phyloP scores from a whole-genome alignment of 768 basidiomycete genomes.

The Lactifluus subvellereus region DNA sequence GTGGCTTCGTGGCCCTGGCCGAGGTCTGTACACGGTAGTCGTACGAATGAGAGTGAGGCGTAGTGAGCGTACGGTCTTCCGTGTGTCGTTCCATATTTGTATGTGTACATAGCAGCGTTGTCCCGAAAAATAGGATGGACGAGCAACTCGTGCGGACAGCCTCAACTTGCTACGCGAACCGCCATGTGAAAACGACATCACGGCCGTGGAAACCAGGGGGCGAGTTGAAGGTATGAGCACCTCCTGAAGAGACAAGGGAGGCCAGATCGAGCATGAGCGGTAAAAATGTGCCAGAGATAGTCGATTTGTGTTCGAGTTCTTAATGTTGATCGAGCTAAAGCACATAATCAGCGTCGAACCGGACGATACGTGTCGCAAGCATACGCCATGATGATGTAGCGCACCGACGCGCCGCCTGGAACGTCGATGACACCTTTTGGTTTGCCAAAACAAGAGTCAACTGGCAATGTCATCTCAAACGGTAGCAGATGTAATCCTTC shows the following conservation, averaged over 20 bases:
- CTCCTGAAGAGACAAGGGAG: conserved; percentile 55
- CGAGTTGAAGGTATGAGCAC: conserved; percentile 56
- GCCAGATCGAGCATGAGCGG: conserved; percentile 74
- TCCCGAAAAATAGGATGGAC: conserved; percentile 77
- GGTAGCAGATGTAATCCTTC: conserved; percentile 68
- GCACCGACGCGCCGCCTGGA: conserved; percentile 56
- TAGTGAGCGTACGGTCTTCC: conserved; percentile 59
- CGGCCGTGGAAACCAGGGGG: conserved; percentile 52
- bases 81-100: conserved; percentile 59
- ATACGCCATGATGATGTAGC: conserved; percentile 77
- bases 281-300: conserved; percentile 88
- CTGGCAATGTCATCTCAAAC: conserved; percentile 64
- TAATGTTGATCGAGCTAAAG: conserved; percentile 66
- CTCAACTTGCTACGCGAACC: conserved; percentile 46
- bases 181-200: conserved; percentile 54
- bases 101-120: conserved; percentile 68
- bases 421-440: conserved; percentile 54
- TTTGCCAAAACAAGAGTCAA: conserved; percentile 44
- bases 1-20: conserved; percentile 35
- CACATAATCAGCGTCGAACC: background rate
- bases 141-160: conserved; percentile 61
- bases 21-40: conserved; percentile 58
- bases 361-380: conserved; percentile 29
- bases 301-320: conserved; percentile 51
- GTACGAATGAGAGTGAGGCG: conserved; percentile 60